Base-by-base conservation (phyloP, 116 monocot genomes). In the Iris pallida region DNA sequence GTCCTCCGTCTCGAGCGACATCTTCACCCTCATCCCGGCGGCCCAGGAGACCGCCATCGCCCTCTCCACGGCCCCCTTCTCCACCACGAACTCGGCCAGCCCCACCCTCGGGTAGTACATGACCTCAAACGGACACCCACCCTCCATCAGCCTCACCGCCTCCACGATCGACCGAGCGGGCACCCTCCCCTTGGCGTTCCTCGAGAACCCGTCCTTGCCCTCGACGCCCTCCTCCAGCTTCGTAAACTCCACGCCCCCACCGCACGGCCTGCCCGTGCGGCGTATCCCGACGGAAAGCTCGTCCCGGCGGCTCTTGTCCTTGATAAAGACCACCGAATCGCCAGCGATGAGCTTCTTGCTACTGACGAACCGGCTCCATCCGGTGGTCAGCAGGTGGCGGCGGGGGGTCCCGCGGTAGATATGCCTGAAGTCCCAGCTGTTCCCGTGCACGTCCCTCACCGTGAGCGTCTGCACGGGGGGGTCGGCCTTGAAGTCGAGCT, bases 381-480 rank as follows among this genome's bases (percentile, higher is more conserved):
- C 83, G n/a, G 83, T 77, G 30, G 83, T 87, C 47, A 87, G 75
- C 0, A 87, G 76, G 67, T 87, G 87, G 2, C 87, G 73, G 40
- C 66, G 75, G 3, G 87, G 83, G 8, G 73, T 72, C 4, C 87
- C 83, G 30, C 78, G 74, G 65, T 71, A 87, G 63, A 83, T 75
- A 74, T 81, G 81, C 45, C 74, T 69, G 72, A 89, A 82, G 4
- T 68, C 8, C 79, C 79, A 80, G 4, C 0, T 6, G 1, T 2
- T 49, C 4, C 82, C 89, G 40, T 82, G 80, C 7, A 75, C 48
- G 47, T 85, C 89, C 0, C 19, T n/a, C 16, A 80, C 30, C 0
- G 0, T 10, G 68, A 89, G 6, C 7, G 4, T 61, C 76, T 89
- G 89, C 48, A 72, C n/a, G 5, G 82, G 85, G 2, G 62, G 60